Conservation (phyloP, 2,329 filamentous ascomycete genomes). For the Parastagonospora nodorum region DNA sequence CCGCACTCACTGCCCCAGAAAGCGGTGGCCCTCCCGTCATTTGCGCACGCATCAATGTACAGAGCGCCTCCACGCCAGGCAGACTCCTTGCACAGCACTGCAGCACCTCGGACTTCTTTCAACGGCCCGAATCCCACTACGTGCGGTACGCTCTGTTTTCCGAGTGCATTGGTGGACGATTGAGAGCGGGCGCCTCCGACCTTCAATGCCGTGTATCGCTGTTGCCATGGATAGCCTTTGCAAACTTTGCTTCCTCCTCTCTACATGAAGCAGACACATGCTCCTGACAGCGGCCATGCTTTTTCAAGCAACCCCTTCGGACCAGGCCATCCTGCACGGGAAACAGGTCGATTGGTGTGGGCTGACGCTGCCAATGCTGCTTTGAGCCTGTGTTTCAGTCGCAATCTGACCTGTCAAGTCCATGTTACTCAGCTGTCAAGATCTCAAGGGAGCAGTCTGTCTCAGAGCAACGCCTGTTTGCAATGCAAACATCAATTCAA, state of each 20-base stretch:
- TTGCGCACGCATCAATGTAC: conserved; percentile 20
- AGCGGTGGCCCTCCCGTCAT: conserved; percentile 9
- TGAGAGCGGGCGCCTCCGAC: not conserved
- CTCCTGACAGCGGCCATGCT: not conserved
- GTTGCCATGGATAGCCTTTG: not conserved
- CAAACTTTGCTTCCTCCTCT: not conserved
- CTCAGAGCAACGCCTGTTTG: too few relatives aligned
- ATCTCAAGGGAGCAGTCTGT: not conserved
- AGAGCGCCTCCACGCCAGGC: conserved; percentile 1
- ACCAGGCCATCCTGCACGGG: not conserved
- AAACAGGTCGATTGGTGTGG: not conserved
- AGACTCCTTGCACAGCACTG: not conserved
- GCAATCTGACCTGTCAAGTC: not conserved
- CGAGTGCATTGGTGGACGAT: not conserved
- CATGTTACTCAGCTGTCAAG: not conserved
- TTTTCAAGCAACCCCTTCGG: not conserved
- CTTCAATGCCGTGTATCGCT: not conserved
- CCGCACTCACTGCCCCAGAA: conserved; percentile 10
- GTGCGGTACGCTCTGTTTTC: not conserved
- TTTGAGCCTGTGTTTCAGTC: not conserved
- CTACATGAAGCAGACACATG: not conserved
- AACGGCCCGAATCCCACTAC: not conserved
- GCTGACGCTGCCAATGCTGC: not conserved
- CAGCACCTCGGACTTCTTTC: not conserved
- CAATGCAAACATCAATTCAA: conserved; percentile 3